Percentiles rank a stretch among this genome's conserved stretches.
phyloP scores from a whole-genome alignment of 2,329 filamentous ascomycete species.

The Colletotrichum shisoi region DNA sequence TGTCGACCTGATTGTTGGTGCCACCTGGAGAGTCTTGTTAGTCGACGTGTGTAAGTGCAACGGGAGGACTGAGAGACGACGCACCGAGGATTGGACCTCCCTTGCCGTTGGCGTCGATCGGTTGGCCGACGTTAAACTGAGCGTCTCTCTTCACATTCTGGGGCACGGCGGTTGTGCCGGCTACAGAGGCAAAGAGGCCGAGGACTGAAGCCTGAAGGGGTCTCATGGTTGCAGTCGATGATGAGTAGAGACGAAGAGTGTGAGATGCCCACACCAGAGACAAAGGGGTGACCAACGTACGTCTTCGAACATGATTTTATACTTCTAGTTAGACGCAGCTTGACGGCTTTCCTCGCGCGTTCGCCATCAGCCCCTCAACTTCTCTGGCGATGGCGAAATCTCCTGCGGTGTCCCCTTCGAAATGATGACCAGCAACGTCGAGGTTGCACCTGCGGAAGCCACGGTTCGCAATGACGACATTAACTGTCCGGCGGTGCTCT shows the following conservation, averaged over 20 bases:
- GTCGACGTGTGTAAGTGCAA: not conserved
- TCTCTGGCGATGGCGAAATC: conserved; percentile 17
- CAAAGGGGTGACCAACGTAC: no score
- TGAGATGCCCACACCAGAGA: not conserved
- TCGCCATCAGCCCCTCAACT: not conserved
- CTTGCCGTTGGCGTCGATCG: conserved; percentile 64
- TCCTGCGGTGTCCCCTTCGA: not conserved
- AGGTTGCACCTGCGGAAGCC: not conserved
- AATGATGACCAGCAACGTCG: not conserved
- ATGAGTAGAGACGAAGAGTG: not conserved
- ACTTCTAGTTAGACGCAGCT: not conserved
- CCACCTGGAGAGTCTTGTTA: conserved; percentile 58
- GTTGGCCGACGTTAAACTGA: conserved; percentile 61
- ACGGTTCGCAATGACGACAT: conserved; percentile 33
- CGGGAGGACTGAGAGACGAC: conserved; percentile 20
- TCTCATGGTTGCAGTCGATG: conserved; percentile 17
- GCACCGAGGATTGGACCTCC: conserved; percentile 66
- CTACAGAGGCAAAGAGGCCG: conserved; percentile 2
- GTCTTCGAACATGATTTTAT: not conserved
- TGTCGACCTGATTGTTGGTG: conserved; percentile 68
- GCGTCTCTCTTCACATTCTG: conserved; percentile 36
- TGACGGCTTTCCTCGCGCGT: not conserved
- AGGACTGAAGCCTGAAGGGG: conserved; percentile 10
- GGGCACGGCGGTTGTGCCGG: conserved; percentile 2
- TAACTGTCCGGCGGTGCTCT: conserved; percentile 11